Conservation (phyloP, 352 stramenopile species). For the Phytophthora pisi region DNA sequence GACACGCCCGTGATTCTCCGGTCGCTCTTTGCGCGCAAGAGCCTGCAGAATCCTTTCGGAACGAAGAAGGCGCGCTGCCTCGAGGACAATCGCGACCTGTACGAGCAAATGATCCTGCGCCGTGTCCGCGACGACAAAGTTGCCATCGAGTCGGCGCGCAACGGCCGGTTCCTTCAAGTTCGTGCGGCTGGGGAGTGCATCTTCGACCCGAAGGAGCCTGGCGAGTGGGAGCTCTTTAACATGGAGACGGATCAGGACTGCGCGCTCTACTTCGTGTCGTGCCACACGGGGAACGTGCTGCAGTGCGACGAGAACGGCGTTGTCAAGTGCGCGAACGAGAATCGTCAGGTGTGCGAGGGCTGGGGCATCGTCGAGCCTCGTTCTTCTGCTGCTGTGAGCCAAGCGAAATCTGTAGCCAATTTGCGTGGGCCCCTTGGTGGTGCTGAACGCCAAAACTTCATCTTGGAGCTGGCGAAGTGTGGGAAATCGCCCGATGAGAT, state of each 20-base stretch:
- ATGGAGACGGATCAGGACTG: constrained; percentile 38
- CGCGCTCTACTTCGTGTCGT: constrained; percentile 40
- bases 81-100: constrained; percentile 31
- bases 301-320: constrained; percentile 24
- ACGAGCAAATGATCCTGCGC: constrained; percentile 39
- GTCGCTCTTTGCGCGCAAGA: constrained; percentile 24
- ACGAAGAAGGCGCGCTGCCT: constrained; percentile 42
- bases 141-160: constrained; percentile 34
- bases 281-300: constrained; percentile 34
- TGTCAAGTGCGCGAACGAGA: constrained; percentile 33
- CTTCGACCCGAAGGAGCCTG: constrained; percentile 35
- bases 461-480: constrained; percentile 37
- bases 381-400: neutral
- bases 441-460: constrained; percentile 24
- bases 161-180: constrained; percentile 37
- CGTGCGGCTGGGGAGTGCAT: constrained; percentile 30
- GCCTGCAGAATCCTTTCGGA: constrained; percentile 38
- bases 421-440: constrained; percentile 4
- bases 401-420: neutral
- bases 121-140: constrained; percentile 39
- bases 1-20: constrained; percentile 37
- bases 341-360: constrained; percentile 21
- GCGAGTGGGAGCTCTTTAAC: constrained; percentile 38
- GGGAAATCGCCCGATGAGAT: constrained; percentile 35
- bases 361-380: constrained; percentile 37